These are phyloP conservation scores for Suillus brevipes DNA, from an alignment of 768 basidiomycete species.

Conservation along the genomic window DNA sequence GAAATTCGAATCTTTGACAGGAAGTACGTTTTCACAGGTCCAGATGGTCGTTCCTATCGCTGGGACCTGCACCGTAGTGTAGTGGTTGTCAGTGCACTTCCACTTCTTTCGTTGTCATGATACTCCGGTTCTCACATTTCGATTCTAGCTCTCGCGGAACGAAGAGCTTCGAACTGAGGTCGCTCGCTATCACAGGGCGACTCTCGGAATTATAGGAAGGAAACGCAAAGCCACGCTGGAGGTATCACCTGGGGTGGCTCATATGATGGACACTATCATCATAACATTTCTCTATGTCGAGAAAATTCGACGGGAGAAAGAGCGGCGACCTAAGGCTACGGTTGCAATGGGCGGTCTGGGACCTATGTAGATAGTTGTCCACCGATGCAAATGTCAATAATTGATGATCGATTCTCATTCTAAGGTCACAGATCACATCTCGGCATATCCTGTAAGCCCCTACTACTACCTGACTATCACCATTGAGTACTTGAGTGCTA, in stretches of 20 bases:
- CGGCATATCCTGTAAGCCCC: background rate
- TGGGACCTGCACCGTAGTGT: background rate
- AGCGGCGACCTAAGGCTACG: too few relatives aligned
- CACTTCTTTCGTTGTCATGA: background rate
- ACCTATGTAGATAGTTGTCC: too few relatives aligned
- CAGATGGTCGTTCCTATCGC: constrained; percentile 5
- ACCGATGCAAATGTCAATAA: background rate
- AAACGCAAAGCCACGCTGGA: constrained; percentile 11
- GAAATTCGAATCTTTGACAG: background rate
- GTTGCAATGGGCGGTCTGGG: too few relatives aligned
- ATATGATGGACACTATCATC: constrained; percentile 12
- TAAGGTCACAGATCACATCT: background rate
- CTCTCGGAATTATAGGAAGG: constrained; percentile 6
- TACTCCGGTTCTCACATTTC: background rate
- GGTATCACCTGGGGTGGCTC: constrained; percentile 7
- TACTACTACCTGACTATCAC: background rate
- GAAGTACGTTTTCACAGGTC: constrained; percentile 2
- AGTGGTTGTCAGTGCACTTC: background rate
- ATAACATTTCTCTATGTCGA: constrained; percentile 16
- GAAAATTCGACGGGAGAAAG: constrained; percentile 5
- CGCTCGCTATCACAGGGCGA: constrained; percentile 18
- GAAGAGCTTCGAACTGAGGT: constrained; percentile 17
- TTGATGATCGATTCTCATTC: background rate
- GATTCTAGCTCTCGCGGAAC: constrained; percentile 14
- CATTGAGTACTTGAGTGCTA: background rate